Percentiles rank a stretch among this genome's conserved stretches.
These are phyloP conservation scores for Phytophthora pseudosyringae DNA, from an alignment of 352 stramenopile genomes.

Conservation along the genomic window DNA sequence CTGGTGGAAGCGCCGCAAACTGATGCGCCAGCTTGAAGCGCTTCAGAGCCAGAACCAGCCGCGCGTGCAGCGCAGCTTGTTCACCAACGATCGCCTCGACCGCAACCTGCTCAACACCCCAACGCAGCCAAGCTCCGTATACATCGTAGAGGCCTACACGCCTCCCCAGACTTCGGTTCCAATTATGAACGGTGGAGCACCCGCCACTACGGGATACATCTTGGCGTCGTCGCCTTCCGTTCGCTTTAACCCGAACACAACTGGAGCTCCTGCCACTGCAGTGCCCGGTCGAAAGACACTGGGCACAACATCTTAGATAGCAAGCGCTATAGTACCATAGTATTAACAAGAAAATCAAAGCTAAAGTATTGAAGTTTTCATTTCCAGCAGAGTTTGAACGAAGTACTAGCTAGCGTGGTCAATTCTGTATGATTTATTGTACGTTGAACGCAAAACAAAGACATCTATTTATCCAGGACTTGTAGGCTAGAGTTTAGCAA, in stretches of 20 bases:
- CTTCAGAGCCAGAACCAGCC: slow-evolving; percentile 46
- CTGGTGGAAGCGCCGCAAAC: slow-evolving; percentile 55
- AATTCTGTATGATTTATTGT: neutral
- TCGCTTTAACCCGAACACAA: slow-evolving; percentile 32
- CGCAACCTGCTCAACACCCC: slow-evolving; percentile 48
- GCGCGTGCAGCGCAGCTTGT: slow-evolving; percentile 45
- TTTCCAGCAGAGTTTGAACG: neutral
- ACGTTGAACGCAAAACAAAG: neutral
- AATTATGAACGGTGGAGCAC: slow-evolving; percentile 23
- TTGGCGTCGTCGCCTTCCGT: slow-evolving; percentile 33
- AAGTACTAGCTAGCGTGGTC: no score
- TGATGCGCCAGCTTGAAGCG: slow-evolving; percentile 49
- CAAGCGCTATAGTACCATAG: slow-evolving; percentile 23
- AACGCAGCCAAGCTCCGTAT: slow-evolving; percentile 36
- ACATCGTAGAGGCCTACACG: slow-evolving; percentile 31
- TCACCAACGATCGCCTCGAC: slow-evolving; percentile 41
- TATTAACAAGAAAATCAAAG: slow-evolving; percentile 28
- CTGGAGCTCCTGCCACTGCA: slow-evolving; percentile 10
- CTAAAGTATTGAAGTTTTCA: slow-evolving; percentile 25
- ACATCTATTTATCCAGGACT: neutral
- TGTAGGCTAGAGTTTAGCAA: neutral
- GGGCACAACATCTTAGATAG: slow-evolving; percentile 20
- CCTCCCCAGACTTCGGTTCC: slow-evolving; percentile 18
- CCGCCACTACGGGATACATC: slow-evolving; percentile 29
- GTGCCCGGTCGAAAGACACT: slow-evolving; percentile 27